Percentiles rank a stretch among this genome's conserved stretches.
Conservation (phyloP, 129 eudicot species). For the Smallanthus sonchifolius region DNA sequence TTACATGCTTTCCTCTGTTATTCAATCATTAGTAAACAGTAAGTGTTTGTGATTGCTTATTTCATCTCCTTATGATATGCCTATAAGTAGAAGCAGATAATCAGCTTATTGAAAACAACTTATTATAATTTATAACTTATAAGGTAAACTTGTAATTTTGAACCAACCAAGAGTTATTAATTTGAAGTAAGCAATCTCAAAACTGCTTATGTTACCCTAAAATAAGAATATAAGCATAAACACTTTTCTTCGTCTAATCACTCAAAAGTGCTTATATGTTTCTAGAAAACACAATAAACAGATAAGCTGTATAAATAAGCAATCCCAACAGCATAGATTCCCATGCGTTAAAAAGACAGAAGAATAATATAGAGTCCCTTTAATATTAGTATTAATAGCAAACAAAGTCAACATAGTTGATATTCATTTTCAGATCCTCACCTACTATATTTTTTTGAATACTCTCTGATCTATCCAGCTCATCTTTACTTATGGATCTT, state of each 20-base stretch:
- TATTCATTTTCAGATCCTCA: neutral
- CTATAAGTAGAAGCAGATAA: neutral
- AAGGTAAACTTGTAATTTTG: neutral
- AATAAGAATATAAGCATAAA: neutral
- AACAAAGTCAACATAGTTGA: neutral
- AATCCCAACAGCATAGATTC: neutral
- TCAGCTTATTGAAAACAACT: neutral
- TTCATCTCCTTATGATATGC: too few relatives aligned
- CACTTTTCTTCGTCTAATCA: neutral
- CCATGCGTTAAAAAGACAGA: neutral
- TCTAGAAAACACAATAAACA: neutral
- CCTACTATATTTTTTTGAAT: neutral
- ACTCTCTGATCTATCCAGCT: neutral
- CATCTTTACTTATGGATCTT: constrained; percentile 1
- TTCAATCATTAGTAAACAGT: neutral
- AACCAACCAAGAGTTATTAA: neutral
- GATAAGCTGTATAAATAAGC: neutral
- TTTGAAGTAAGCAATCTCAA: neutral
- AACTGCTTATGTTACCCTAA: neutral
- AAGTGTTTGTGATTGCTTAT: neutral
- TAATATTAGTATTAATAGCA: neutral
- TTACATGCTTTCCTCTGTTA: neutral
- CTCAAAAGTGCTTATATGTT: neutral
- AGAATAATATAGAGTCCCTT: neutral
- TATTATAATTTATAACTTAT: neutral